Base-by-base conservation (phyloP, 129 eudicot species). In the Arctium minus region DNA sequence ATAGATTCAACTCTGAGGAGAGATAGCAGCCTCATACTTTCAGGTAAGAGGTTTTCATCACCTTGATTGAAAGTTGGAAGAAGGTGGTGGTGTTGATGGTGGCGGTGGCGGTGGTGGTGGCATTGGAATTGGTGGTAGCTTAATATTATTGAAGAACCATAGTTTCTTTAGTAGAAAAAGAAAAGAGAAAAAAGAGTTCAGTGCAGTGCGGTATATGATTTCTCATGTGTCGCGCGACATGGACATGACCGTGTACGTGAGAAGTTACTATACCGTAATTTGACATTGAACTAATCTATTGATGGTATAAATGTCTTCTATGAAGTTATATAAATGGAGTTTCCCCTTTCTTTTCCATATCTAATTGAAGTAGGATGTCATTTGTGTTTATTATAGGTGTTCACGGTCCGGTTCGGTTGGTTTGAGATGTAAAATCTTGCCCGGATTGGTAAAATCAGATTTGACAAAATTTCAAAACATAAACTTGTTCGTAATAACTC, bases 1-100 rank as follows among this genome's bases (percentile, higher is more conserved):
- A 86, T 88, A 96, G 56, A 89, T 93, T 90, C 80, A 90, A 90
- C 86, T 86, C 93, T 0, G 98, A 93, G 76, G 98, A 96, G 85
- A 88, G 91, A 86, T 96, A 86, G 40, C 56, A 39, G 48, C 74
- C n/a, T 73, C 73, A 37, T 60, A 60, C 29, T 60, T 60, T 60
- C 27, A 15, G 67, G 67, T 56, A 56, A 56, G 67, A 17, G 67
- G 27, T 56, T 56, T 6, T 56, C 27, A 56, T 56, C 67, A 56
- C 27, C 8, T 56, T 56, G 22, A 56, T 56, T 15, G 65, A 27
- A 56, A 53, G 64, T 56, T 27, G 31, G 29, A 44, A 65, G 12
- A 13, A 1, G n/a, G 76, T 56, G 35, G 42, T 4, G 73, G 36
- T 12, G 17, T 13, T 12, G 29, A 36, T 31, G 12, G 38, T 13